phyloP scores from a whole-genome alignment of 768 basidiomycete genomes.

The Lyophyllum semitale region DNA sequence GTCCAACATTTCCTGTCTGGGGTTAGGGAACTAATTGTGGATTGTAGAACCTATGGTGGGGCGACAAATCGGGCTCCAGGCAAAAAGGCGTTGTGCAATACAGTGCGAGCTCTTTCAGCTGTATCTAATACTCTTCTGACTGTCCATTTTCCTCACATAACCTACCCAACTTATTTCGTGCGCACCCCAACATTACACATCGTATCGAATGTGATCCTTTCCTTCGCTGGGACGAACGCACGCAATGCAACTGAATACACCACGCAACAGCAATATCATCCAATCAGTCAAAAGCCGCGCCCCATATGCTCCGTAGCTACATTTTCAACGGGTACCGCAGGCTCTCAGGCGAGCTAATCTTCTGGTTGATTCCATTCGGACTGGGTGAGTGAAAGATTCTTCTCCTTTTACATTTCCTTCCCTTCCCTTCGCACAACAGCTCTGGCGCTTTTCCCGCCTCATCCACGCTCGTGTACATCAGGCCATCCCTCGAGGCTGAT shows the following conservation, averaged over 20 bases:
- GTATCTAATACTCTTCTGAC: no score
- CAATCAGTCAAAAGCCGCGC: slow-evolving; percentile 72
- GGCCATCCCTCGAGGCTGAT: no score
- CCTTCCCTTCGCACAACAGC: background rate
- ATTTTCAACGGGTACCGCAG: slow-evolving; percentile 87
- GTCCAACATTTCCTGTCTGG: slow-evolving; percentile 26
- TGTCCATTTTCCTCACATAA: background rate
- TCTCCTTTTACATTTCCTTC: background rate
- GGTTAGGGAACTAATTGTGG: background rate
- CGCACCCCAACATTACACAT: background rate
- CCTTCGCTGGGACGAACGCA: background rate
- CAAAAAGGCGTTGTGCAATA: slow-evolving; percentile 80
- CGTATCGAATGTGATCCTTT: background rate
- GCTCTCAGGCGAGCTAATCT: slow-evolving; percentile 70
- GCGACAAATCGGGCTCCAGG: slow-evolving; percentile 62
- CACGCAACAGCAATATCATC: slow-evolving; percentile 73
- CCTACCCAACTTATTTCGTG: no score
- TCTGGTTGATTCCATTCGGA: slow-evolving; percentile 78
- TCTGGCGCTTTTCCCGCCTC: no score
- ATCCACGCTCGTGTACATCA: no score
- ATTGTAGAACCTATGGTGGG: slow-evolving; percentile 87
- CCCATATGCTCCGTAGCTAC: slow-evolving; percentile 71
- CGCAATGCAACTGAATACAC: background rate
- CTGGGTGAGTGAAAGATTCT: slow-evolving; percentile 55
- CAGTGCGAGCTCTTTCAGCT: no score